phyloP scores from a whole-genome alignment of 352 stramenopile genomes.

The Globisporangium heterothallicum region DNA sequence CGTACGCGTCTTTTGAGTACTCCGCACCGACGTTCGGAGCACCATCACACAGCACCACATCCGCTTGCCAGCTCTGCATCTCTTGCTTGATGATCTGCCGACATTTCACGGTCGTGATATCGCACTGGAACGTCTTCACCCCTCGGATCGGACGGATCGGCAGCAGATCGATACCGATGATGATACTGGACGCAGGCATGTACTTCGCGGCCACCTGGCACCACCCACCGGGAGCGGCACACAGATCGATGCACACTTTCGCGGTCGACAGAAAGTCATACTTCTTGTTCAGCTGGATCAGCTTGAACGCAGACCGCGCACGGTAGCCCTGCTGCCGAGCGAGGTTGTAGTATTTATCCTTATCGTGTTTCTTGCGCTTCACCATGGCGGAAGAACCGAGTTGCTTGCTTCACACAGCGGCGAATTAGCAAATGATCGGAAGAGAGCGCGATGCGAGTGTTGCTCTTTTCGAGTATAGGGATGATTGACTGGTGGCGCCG shows the following conservation, averaged over 20 bases:
- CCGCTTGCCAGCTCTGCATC: slow-evolving; percentile 89
- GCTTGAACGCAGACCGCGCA: slow-evolving; percentile 98
- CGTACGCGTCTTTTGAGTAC: slow-evolving; percentile 98
- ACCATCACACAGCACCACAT: slow-evolving; percentile 99
- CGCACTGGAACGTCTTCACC: slow-evolving; percentile 97
- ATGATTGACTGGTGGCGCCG: too few species aligned
- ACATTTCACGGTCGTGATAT: slow-evolving; percentile 91
- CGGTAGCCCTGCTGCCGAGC: slow-evolving; percentile 98
- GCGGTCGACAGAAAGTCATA: slow-evolving; percentile 96
- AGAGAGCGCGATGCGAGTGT: too few species aligned
- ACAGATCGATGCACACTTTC: slow-evolving; percentile 98
- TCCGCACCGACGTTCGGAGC: slow-evolving; percentile 98
- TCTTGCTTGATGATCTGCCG: slow-evolving; percentile 91
- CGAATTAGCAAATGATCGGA: slow-evolving; percentile 16
- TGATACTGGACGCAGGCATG: slow-evolving; percentile 94
- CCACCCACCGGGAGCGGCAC: slow-evolving; percentile 98
- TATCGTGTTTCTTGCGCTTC: slow-evolving; percentile 98
- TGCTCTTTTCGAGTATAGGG: too few species aligned
- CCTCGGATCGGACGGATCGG: slow-evolving; percentile 96
- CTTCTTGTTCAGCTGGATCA: slow-evolving; percentile 99
- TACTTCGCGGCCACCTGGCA: slow-evolving; percentile 91
- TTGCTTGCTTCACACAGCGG: not conserved
- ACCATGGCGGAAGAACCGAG: slow-evolving; percentile 43
- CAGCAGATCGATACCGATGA: slow-evolving; percentile 97
- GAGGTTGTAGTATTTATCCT: slow-evolving; percentile 99